Evolutionary conservation across 2,329 filamentous ascomycete genomes (phyloP).

Genomic region (Pseudocercospora fuligena): DNA sequence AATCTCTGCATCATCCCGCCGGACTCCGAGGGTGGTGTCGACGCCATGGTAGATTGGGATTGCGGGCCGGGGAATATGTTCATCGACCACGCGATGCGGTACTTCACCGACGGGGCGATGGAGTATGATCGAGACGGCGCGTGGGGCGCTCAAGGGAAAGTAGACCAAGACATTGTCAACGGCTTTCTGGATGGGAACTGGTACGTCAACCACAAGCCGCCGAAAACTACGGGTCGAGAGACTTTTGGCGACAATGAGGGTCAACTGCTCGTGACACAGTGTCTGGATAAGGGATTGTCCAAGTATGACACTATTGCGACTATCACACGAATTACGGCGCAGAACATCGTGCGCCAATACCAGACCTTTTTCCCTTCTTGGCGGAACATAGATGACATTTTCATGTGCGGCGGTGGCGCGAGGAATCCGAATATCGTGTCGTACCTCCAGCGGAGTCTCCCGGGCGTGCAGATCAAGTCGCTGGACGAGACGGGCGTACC

Average conservation of each 20-base stretch:
- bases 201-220: constrained; percentile 58
- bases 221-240: constrained; percentile 64
- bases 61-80: constrained; percentile 43
- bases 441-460: constrained; percentile 58
- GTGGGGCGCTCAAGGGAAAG: constrained; percentile 36
- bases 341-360: constrained; percentile 60
- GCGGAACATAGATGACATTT: constrained; percentile 57
- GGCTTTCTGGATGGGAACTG: constrained; percentile 42
- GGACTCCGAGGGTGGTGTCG: constrained; percentile 37
- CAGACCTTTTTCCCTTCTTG: constrained; percentile 54
- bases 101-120: constrained; percentile 38
- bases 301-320: constrained; percentile 62
- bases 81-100: constrained; percentile 39
- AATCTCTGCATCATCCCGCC: constrained; percentile 66
- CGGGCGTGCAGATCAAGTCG: constrained; percentile 56
- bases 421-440: constrained; percentile 62
- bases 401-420: constrained; percentile 65
- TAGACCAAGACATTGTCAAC: constrained; percentile 40
- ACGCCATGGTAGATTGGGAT: constrained; percentile 41
- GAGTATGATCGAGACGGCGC: constrained; percentile 42
- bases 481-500: constrained; percentile 64
- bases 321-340: constrained; percentile 63
- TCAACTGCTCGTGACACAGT: constrained; percentile 55
- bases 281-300: constrained; percentile 37
- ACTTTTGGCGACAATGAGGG: constrained; percentile 63